Conservation (phyloP, 371 early-diverging fungal genomes). For the Haplosporangium sp. region DNA sequence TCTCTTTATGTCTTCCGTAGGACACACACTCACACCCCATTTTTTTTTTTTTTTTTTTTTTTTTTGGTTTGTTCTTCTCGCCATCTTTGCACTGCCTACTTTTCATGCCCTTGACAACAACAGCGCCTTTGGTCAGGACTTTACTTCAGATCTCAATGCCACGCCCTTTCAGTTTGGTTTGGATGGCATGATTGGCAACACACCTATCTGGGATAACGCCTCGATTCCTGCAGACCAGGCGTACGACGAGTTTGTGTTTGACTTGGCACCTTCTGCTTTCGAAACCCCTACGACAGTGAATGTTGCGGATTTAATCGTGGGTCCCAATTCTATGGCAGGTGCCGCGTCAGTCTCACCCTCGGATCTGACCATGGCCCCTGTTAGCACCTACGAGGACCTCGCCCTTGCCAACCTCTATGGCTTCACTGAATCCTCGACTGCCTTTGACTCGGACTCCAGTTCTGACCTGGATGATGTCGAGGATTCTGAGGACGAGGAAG, state of each 20-base stretch:
- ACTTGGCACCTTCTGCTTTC: slow-evolving; percentile 36
- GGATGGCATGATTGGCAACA: slow-evolving; percentile 32
- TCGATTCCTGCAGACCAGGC: slow-evolving; percentile 36
- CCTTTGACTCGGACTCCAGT: slow-evolving; percentile 16
- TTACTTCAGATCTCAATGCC: slow-evolving; percentile 22
- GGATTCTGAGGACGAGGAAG: slow-evolving; percentile 30
- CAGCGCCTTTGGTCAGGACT: slow-evolving; percentile 38
- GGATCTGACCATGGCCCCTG: slow-evolving; percentile 21
- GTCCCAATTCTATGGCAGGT: slow-evolving; percentile 28
- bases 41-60: not conserved
- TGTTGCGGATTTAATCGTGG: slow-evolving; percentile 48
- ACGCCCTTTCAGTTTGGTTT: slow-evolving; percentile 27
- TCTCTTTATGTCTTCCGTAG: not conserved
- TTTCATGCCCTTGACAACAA: slow-evolving; percentile 1
- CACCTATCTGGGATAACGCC: slow-evolving; percentile 33
- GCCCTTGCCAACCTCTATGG: slow-evolving; percentile 47
- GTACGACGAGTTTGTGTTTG: slow-evolving; percentile 53
- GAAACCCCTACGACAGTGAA: slow-evolving; percentile 44
- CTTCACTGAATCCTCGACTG: slow-evolving; percentile 20
- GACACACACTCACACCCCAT: not conserved
- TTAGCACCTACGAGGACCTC: slow-evolving; percentile 32
- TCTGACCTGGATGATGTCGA: slow-evolving; percentile 24
- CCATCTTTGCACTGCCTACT: not conserved
- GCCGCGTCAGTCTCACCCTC: slow-evolving; percentile 31
- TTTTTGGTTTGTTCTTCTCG: not conserved